Evolutionary conservation across 768 basidiomycete species (phyloP), one percentile per base, ranked within the genome.

Genomic region (Candolleomyces efflorescens): DNA sequence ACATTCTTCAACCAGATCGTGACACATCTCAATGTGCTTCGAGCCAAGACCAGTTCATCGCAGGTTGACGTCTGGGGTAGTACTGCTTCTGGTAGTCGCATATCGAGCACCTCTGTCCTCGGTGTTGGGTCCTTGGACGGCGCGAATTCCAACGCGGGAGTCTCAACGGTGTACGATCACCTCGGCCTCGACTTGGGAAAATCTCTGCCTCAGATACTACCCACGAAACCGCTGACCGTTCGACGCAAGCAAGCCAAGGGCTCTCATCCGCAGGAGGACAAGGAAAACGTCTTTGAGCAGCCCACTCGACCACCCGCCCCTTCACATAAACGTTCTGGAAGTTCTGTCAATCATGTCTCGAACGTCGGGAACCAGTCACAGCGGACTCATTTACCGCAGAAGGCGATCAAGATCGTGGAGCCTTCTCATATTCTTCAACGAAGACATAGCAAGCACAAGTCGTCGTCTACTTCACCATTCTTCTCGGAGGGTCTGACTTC

Each of bases 1-100:
- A 73, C 83, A 47, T 95, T 95, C 74, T 91, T 94, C 71, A 79
- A 89, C 55, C 90, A 95, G 69, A 86, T 94, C 47, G 89, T 86
- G 7, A 83, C 88, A 48, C 90, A 91, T 67, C 81, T 94, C 56
- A 85, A 87, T 64, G 79, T 81, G 45, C 84, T 93, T 74, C 85
- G 89, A 65, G 75, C 79, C 39, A 80, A 81, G 51, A 77, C 66
- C 44, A 55, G 52, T 46, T 59, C 58, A 22, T 59, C 58, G 20
- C 52, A 59, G 12, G 32, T 59, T 13, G 41, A 44, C 58, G n/a
- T 45, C 38, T 59, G 58, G 58, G 46, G 27, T 20, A 39, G 51
- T 39, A 5, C 46, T 18, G 51, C 51, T 22, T 36, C 51, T 13
- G 13, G 37, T 3, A 53, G 51, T 36, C 32, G 37, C 22, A 53